Percentiles rank a stretch among this genome's conserved stretches.
Conservation (phyloP, 352 stramenopile species). For the Phytopythium helicoides region DNA sequence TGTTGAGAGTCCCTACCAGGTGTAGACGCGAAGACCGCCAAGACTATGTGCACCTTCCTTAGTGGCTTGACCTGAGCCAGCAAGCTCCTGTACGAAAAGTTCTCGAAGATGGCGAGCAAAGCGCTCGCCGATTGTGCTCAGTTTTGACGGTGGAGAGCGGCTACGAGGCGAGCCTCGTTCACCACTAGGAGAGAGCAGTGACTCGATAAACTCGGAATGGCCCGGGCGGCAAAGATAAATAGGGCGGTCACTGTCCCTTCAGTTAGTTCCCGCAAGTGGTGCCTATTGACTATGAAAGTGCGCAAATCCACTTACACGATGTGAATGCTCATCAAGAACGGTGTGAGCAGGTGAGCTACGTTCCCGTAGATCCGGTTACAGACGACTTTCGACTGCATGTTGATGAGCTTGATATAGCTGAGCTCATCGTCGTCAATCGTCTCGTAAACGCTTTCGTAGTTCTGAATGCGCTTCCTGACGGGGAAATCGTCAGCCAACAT, state of each 20-base stretch:
- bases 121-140: slow-evolving; percentile 13
- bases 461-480: slow-evolving; percentile 47
- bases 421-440: slow-evolving; percentile 56
- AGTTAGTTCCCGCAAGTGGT: too few relatives aligned
- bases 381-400: slow-evolving; percentile 60
- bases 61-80: not conserved
- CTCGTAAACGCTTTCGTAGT: slow-evolving; percentile 70
- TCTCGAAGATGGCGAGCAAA: slow-evolving; percentile 28
- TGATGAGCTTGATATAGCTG: slow-evolving; percentile 76
- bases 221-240: slow-evolving; percentile 42
- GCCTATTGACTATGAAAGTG: slow-evolving; percentile 11
- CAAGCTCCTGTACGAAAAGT: slow-evolving; percentile 18
- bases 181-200: slow-evolving; percentile 17
- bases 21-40: slow-evolving; percentile 35
- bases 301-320: slow-evolving; percentile 22
- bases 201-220: slow-evolving; percentile 26
- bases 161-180: slow-evolving; percentile 6
- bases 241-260: slow-evolving; percentile 7
- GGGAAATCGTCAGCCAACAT: too few relatives aligned
- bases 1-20: slow-evolving; percentile 21
- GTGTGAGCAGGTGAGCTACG: slow-evolving; percentile 43
- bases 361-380: slow-evolving; percentile 52
- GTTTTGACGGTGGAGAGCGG: slow-evolving; percentile 6
- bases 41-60: not conserved
- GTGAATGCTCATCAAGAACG: slow-evolving; percentile 55